phyloP scores from a whole-genome alignment of 768 basidiomycete species.

The Ramaria sp. region DNA sequence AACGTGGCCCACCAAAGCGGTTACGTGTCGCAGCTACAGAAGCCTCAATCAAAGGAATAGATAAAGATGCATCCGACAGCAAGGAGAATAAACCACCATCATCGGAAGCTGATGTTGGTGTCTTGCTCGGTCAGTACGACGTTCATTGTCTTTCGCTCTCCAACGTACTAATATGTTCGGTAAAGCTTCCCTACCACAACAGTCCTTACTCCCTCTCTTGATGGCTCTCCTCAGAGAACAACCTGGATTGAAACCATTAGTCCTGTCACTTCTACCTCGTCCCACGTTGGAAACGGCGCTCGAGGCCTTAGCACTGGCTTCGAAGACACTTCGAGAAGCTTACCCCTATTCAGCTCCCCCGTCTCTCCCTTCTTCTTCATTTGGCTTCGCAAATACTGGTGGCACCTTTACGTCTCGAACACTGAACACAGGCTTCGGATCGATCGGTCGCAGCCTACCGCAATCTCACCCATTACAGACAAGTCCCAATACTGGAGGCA shows the following conservation, averaged over 20 bases:
- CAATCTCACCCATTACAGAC: conserved; percentile 14
- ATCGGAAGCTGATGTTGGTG: conserved; percentile 63
- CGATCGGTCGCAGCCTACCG: conserved; percentile 12
- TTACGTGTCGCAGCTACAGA: conserved; percentile 28
- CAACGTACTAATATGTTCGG: conserved; percentile 9
- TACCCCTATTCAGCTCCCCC: conserved; percentile 61
- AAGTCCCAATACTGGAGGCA: conserved; percentile 33
- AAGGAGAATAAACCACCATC: conserved; percentile 39
- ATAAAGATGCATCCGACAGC: conserved; percentile 21
- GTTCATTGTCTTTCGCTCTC: conserved; percentile 11
- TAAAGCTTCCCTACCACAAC: conserved; percentile 69
- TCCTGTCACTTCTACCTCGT: conserved; percentile 74
- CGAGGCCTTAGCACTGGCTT: conserved; percentile 54
- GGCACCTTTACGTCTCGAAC: conserved; percentile 14
- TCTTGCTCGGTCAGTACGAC: conserved; percentile 55
- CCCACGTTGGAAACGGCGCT: conserved; percentile 68
- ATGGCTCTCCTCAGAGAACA: conserved; percentile 56
- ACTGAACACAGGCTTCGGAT: conserved; percentile 20
- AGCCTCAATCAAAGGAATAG: conserved; percentile 17
- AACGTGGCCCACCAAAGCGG: conserved; percentile 59
- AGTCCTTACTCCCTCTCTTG: conserved; percentile 65
- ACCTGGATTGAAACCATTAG: conserved; percentile 57
- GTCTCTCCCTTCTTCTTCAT: conserved; percentile 23
- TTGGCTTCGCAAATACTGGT: conserved; percentile 20
- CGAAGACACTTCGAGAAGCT: conserved; percentile 67